Evolutionary conservation across 2,329 filamentous ascomycete species (phyloP).

Genomic region (Diaporthe australafricana): DNA sequence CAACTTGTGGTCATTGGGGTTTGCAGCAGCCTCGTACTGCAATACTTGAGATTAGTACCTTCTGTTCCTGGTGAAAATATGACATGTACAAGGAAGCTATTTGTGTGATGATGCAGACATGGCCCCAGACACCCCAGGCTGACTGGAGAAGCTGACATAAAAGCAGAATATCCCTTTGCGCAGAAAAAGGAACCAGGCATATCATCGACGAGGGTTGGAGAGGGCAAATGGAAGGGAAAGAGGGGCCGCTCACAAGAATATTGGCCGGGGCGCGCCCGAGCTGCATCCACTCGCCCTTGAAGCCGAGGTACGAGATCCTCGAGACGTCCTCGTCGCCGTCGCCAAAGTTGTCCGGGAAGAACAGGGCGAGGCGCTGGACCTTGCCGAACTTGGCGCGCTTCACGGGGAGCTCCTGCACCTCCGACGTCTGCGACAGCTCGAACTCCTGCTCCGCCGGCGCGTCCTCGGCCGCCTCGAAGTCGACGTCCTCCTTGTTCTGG

Average conservation of each 20-base stretch:
- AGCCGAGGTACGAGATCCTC: constrained; percentile 84
- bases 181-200: background rate
- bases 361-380: constrained; percentile 84
- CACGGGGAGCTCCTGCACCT: constrained; percentile 88
- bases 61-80: background rate
- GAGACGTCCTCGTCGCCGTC: constrained; percentile 84
- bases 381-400: constrained; percentile 90
- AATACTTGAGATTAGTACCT: background rate
- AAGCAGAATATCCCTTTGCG: too few species aligned
- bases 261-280: constrained; percentile 84
- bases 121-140: background rate
- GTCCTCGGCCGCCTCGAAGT: constrained; percentile 82
- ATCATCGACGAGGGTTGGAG: background rate
- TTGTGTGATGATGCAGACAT: background rate
- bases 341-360: constrained; percentile 92
- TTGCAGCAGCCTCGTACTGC: constrained; percentile 90
- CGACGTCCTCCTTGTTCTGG: constrained; percentile 87
- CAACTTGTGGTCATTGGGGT: constrained; percentile 85
- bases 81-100: background rate
- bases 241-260: constrained; percentile 65
- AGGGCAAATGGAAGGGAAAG: too few species aligned
- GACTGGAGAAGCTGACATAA: background rate
- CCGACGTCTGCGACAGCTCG: constrained; percentile 80
- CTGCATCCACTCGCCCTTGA: constrained; percentile 94
- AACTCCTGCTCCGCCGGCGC: constrained; percentile 79